Evolutionary conservation across 345 rosid genomes (phyloP), one percentile per base, ranked within the genome.

Genomic region (Geranium rotundifolium): DNA sequence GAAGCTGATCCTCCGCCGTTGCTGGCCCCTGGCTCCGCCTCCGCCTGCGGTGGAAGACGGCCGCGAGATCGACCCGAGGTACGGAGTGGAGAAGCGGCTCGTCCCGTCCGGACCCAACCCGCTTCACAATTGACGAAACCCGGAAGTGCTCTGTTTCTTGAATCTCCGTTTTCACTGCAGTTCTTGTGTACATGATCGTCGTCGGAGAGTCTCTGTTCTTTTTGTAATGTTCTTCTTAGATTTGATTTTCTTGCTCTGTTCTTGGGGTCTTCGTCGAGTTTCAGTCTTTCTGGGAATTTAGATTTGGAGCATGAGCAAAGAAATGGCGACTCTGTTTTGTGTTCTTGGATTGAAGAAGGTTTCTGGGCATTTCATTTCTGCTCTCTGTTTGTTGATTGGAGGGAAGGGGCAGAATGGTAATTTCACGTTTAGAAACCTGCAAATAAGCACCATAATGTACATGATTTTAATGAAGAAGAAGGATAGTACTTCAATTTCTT

Each of bases 91-190:
- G 72, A 85, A 83, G 75, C 71, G 88, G 59, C 71, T 85, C 23
- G 88, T 81, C 41, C 91, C 91, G 8, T 83, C 88, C 52, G 88
- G 88, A 16, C 91, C 91, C 1, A 81, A 85, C 75, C 88, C 91
- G 18, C 88, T 83, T 71, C 91, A 85, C 76, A 85, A 85, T 64
- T 85, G 77, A 81, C 41, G 29, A 13, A 7, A 7, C 14, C 52
- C 52, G 14, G 14, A 17, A 17, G 18, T 50, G 5, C 19, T 19
- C 4, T 29, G 57, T 54, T 29, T 54, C 18, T 63, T 52, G 41
- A 49, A 23, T 23, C 17, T 16, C 52, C 10, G 7, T 52, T 23
- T 50, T 29, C 50, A 30, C 46, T 37, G 7, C 9, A 10, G 7
- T 37, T 37, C 46, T 37, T 37, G 46, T 5, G 12, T 37, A 37